Percentiles rank a stretch among this genome's conserved stretches.
These are phyloP conservation scores for Phylloporus sp. DNA, from an alignment of 768 basidiomycete species.

Conservation along the genomic window DNA sequence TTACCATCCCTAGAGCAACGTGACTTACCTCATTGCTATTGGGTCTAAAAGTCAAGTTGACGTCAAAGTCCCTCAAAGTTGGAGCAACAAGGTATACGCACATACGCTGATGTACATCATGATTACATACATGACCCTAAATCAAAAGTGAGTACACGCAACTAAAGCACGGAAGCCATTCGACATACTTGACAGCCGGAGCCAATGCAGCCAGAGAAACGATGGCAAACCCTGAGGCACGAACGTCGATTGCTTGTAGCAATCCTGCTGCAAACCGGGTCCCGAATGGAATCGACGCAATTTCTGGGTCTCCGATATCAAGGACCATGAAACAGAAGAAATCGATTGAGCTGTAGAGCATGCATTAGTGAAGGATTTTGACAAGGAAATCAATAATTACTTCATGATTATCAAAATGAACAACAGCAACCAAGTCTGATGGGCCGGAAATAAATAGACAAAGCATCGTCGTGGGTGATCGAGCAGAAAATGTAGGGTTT, in stretches of 20 bases:
- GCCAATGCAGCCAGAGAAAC: slow-evolving; percentile 71
- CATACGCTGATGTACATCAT: slow-evolving; percentile 94
- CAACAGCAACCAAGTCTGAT: slow-evolving; percentile 90
- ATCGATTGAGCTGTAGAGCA: slow-evolving; percentile 58
- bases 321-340: slow-evolving; percentile 89
- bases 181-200: slow-evolving; percentile 80
- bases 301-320: slow-evolving; percentile 74
- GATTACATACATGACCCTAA: slow-evolving; percentile 77
- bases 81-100: slow-evolving; percentile 36
- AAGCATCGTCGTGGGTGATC: slow-evolving; percentile 94
- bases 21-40: slow-evolving; percentile 69
- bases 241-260: slow-evolving; percentile 76
- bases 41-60: slow-evolving; percentile 46
- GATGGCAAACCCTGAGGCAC: slow-evolving; percentile 84
- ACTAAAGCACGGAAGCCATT: background rate
- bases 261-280: slow-evolving; percentile 70
- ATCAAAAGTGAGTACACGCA: background rate
- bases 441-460: slow-evolving; percentile 85
- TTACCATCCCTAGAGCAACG: background rate
- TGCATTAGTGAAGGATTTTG: background rate
- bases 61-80: slow-evolving; percentile 1
- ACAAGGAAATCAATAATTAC: slow-evolving; percentile 34
- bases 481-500: slow-evolving; percentile 86
- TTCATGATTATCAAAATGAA: slow-evolving; percentile 64
- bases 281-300: slow-evolving; percentile 66